Conservation (phyloP, 192 early-diverging fungal genomes). For the Backusella parvicylindrica region DNA sequence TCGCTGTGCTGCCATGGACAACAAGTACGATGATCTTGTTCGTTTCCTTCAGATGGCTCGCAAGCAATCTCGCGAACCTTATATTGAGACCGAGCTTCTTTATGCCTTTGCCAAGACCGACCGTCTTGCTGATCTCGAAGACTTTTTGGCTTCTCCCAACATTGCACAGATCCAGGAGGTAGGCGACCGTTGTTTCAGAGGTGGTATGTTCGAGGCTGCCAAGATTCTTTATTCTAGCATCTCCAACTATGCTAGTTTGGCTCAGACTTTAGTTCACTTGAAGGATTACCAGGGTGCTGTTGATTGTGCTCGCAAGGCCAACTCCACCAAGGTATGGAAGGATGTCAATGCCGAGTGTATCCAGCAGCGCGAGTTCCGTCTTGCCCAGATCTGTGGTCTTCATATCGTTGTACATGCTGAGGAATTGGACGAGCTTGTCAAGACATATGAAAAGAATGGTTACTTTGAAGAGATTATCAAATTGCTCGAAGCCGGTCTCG, state of each 20-base stretch:
- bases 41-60: conserved; percentile 96
- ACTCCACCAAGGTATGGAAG: conserved; percentile 99
- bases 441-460: conserved; percentile 84
- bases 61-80: conserved; percentile 90
- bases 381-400: conserved; percentile 98
- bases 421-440: conserved; percentile 88
- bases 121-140: conserved; percentile 88
- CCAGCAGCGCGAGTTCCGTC: conserved; percentile 89
- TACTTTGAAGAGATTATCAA: conserved; percentile 89
- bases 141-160: conserved; percentile 90
- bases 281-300: conserved; percentile 96
- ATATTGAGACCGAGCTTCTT: conserved; percentile 93
- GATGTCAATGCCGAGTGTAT: conserved; percentile 98
- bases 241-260: conserved; percentile 95
- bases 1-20: conserved; percentile 68
- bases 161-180: conserved; percentile 90
- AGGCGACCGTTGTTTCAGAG: conserved; percentile 94
- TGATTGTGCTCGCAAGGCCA: conserved; percentile 98
- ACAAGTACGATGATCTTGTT: conserved; percentile 93
- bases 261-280: conserved; percentile 93
- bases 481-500: conserved; percentile 90
- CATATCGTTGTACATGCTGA: conserved; percentile 96
- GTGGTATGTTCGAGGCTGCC: conserved; percentile 89
- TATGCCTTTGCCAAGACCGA: conserved; percentile 97
- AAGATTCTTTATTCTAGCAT: conserved; percentile 94